Evolutionary conservation across 169 alveolate species (phyloP).

Genomic region (Eimeria maxima): DNA sequence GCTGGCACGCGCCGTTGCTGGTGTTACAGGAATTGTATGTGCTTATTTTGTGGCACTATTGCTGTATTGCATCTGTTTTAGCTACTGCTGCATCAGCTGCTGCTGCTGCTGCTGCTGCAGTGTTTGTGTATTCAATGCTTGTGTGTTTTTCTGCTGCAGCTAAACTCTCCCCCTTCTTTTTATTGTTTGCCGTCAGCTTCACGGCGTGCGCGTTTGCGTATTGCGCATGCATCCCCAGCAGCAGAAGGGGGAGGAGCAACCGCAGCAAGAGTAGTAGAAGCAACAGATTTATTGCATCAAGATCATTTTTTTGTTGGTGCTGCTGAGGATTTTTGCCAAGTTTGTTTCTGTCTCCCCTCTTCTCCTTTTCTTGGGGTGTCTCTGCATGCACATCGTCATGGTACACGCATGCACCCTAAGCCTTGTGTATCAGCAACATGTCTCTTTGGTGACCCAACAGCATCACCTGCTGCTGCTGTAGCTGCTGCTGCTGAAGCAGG

Average conservation of each 20-base stretch:
- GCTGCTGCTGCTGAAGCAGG: too few relatives aligned
- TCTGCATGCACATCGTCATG: neutral
- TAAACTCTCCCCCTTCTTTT: neutral
- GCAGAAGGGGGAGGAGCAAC: too few relatives aligned
- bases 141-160: too few relatives aligned
- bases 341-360: neutral
- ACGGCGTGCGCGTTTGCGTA: neutral
- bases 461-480: neutral
- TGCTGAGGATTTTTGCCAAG: neutral
- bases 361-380: neutral
- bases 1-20: neutral
- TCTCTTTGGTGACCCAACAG: neutral
- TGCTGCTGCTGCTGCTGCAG: neutral
- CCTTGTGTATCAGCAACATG: slow-evolving; percentile 7
- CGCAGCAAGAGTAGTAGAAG: too few relatives aligned
- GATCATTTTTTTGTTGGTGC: neutral
- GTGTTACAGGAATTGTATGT: too few relatives aligned
- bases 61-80: neutral
- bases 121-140: too few relatives aligned
- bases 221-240: neutral
- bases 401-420: neutral
- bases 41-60: neutral
- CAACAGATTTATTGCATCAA: neutral
- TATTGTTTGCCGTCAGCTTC: neutral
- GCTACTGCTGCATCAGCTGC: neutral